Evolutionary conservation across 495 filamentous ascomycete genomes (phyloP), one percentile per base, ranked within the genome.

Genomic region (Hapsidospora chrysogenum): DNA sequence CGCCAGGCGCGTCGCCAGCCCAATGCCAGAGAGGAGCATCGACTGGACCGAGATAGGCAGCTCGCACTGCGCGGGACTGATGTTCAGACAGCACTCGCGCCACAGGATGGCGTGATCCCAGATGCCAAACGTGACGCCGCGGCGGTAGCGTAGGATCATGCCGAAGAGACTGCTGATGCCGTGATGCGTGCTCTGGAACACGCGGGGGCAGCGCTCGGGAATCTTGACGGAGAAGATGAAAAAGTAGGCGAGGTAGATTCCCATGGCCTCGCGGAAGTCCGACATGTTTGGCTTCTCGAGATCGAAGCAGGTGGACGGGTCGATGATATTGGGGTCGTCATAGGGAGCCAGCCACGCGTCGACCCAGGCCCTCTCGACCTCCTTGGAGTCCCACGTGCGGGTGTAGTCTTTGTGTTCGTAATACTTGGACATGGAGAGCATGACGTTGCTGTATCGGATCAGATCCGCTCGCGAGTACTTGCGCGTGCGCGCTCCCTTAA

Each of bases 371-470:
- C 13, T 35, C 3, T 3, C 29, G 4, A 33, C 29, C 26, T 30
- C 36, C 17, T 39, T 32, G 36, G 36, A 30, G 7, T 21, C 16
- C 36, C 36, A 39, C 13, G 27, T 39, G 7, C 17, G 15, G 28
- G 13, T 20, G 29, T 31, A 39, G 29, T 45, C 50, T 27, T 46
- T 51, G 18, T 42, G 44, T 36, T 46, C 40, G 17, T 51, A 53
- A 41, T 49, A 53, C 16, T 38, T 29, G 17, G 47, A 50, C 32
- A 53, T 47, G 3, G 26, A 40, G 0, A 53, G 21, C 16, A 51
- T 17, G 17, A 39, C 48, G 3, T 51, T 39, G 36, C 39, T 53
- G 41, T 48, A 51, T 4, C 20, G 29, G 18, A 38, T 20, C 39
- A 53, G 40, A 13, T 49, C 45, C 3, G 23, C 1, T 7, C 27